These are phyloP conservation scores for Geosmithia morbida DNA, from an alignment of 2,329 filamentous ascomycete genomes.

Conservation along the genomic window DNA sequence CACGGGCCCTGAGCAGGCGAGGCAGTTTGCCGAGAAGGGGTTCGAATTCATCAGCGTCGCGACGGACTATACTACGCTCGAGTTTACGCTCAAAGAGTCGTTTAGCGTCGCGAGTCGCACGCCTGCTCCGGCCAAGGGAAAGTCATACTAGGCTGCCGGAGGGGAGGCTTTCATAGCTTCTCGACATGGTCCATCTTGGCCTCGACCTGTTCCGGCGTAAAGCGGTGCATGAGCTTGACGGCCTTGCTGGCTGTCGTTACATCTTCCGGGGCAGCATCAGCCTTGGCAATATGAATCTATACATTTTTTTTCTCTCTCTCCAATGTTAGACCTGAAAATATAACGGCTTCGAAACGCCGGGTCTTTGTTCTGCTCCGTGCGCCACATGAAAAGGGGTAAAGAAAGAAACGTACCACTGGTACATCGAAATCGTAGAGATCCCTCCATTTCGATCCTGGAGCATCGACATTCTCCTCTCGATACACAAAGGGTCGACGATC, in stretches of 20 bases:
- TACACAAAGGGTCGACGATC: slow-evolving; percentile 52
- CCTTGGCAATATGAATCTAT: slow-evolving; percentile 50
- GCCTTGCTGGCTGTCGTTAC: slow-evolving; percentile 42
- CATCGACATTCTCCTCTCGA: slow-evolving; percentile 55
- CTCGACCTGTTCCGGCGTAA: slow-evolving; percentile 51
- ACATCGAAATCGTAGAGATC: slow-evolving; percentile 70
- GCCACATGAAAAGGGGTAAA: neutral
- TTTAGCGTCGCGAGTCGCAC: slow-evolving; percentile 30
- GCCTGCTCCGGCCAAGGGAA: slow-evolving; percentile 18
- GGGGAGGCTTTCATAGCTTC: slow-evolving; percentile 6
- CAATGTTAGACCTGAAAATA: too few relatives aligned
- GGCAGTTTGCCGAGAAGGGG: slow-evolving; percentile 36
- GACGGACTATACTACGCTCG: slow-evolving; percentile 38
- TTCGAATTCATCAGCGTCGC: slow-evolving; percentile 48
- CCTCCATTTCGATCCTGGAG: slow-evolving; percentile 51
- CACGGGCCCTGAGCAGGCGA: slow-evolving; percentile 39
- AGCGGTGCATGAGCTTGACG: slow-evolving; percentile 65
- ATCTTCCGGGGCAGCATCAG: slow-evolving; percentile 31
- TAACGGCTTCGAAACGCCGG: neutral
- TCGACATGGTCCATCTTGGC: slow-evolving; percentile 52
- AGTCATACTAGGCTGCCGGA: slow-evolving; percentile 21
- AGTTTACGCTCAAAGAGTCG: slow-evolving; percentile 25
- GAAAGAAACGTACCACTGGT: slow-evolving; percentile 46
- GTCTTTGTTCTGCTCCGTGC: too few relatives aligned
- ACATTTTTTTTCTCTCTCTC: too few relatives aligned